Conservation (phyloP, 345 rosid genomes). For the Carallia brachiata region DNA sequence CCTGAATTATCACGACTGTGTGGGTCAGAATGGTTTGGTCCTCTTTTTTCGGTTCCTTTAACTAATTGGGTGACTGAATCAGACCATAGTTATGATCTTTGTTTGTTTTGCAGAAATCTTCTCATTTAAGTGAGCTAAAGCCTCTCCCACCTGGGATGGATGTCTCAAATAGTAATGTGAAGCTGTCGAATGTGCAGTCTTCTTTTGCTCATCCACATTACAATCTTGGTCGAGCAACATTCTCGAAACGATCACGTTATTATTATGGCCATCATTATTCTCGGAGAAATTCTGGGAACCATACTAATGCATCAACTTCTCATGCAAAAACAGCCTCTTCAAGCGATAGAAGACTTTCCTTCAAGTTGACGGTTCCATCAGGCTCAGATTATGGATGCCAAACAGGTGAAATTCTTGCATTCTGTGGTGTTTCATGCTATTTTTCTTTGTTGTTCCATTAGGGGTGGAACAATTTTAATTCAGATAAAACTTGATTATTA, state of each 20-base stretch:
- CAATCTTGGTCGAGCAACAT: slow-evolving; percentile 39
- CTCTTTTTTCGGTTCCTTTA: not conserved
- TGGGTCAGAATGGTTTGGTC: not conserved
- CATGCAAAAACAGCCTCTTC: slow-evolving; percentile 33
- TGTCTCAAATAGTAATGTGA: slow-evolving; percentile 27
- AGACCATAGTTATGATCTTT: not conserved
- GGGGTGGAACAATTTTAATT: too few relatives aligned
- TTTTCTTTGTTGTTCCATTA: not conserved
- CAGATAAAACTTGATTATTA: too few relatives aligned
- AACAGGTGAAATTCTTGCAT: slow-evolving; percentile 27
- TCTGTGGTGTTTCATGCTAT: not conserved
- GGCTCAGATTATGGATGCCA: slow-evolving; percentile 28
- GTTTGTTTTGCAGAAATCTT: slow-evolving; percentile 33
- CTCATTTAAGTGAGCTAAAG: not conserved
- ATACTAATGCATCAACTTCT: slow-evolving; percentile 41
- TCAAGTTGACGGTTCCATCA: slow-evolving; percentile 35
- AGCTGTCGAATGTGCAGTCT: slow-evolving; percentile 33
- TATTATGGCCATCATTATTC: slow-evolving; percentile 53
- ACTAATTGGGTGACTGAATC: not conserved
- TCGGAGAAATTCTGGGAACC: slow-evolving; percentile 41
- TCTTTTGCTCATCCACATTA: slow-evolving; percentile 37
- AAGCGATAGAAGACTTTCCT: slow-evolving; percentile 34
- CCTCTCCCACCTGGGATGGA: slow-evolving; percentile 35
- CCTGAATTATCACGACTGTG: too few relatives aligned
- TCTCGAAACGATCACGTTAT: slow-evolving; percentile 58